These are phyloP conservation scores for Stenocarpella maydis DNA, from an alignment of 2,329 filamentous ascomycete genomes.

Conservation along the genomic window DNA sequence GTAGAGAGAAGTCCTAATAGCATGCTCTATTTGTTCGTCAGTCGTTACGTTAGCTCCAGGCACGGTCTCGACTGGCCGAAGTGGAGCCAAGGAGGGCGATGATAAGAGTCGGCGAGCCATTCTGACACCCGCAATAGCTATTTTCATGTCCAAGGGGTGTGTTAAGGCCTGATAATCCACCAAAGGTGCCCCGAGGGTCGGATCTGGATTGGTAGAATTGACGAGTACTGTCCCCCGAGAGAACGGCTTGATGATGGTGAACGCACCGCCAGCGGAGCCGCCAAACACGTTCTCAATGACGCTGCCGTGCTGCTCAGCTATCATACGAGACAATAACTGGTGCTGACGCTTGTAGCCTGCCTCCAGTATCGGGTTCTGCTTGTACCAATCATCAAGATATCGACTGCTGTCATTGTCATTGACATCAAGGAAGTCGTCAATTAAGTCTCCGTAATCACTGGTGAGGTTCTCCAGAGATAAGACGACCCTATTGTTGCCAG, in stretches of 20 bases:
- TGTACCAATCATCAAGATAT: conserved; percentile 18
- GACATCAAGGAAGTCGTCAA: conserved; percentile 11
- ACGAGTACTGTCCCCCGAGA: conserved; percentile 51
- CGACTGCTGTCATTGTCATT: neutral
- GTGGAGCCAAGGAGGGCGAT: conserved; percentile 45
- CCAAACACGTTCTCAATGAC: conserved; percentile 46
- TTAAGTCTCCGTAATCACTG: conserved; percentile 29
- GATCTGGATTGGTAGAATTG: conserved; percentile 45
- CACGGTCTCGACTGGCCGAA: conserved; percentile 44
- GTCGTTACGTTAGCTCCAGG: conserved; percentile 44
- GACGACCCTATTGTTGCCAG: conserved; percentile 39
- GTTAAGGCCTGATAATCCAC: conserved; percentile 50
- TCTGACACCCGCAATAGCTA: conserved; percentile 48
- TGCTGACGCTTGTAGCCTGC: conserved; percentile 37
- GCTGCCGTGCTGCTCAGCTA: conserved; percentile 44
- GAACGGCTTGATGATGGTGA: conserved; percentile 33
- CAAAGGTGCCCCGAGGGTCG: conserved; percentile 45
- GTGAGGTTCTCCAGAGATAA: conserved; percentile 36
- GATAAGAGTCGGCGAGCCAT: conserved; percentile 48
- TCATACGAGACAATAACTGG: conserved; percentile 23
- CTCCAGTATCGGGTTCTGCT: conserved; percentile 31
- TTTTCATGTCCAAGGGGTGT: conserved; percentile 49
- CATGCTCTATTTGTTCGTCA: conserved; percentile 45
- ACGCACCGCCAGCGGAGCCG: conserved; percentile 39
- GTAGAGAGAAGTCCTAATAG: conserved; percentile 35